A percentile compares a stretch with the other conserved stretches of the same genome.
phyloP scores from a whole-genome alignment of 2,329 filamentous ascomycete species.

The Drechmeria coniospora region DNA sequence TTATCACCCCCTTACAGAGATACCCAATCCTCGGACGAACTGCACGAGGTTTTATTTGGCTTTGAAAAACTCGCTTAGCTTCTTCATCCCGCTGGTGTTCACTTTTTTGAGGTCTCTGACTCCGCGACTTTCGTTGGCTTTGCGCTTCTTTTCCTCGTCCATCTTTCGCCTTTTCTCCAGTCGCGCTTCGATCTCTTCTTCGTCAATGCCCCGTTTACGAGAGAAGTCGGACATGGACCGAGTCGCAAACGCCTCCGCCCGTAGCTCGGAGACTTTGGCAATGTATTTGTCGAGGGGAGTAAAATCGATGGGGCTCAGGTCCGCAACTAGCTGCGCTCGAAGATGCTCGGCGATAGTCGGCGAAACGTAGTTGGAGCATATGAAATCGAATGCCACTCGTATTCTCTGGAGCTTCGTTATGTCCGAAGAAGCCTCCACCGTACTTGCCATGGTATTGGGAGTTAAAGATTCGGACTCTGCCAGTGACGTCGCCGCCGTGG shows the following conservation, averaged over 20 bases:
- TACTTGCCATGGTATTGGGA: constrained; percentile 20
- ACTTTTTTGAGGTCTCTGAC: constrained; percentile 78
- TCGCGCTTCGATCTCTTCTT: constrained; percentile 47
- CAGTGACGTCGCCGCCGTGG: constrained; percentile 30
- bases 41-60: constrained; percentile 33
- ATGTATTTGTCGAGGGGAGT: constrained; percentile 56
- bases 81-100: constrained; percentile 87
- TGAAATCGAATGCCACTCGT: constrained; percentile 47
- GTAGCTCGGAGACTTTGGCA: constrained; percentile 46
- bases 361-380: constrained; percentile 46
- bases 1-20: constrained; percentile 9
- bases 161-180: constrained; percentile 72
- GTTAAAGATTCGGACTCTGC: constrained; percentile 15
- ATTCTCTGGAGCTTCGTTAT: constrained; percentile 47
- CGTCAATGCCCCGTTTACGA: constrained; percentile 50
- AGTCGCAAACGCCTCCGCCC: constrained; percentile 54
- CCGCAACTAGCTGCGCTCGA: constrained; percentile 21
- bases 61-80: constrained; percentile 86
- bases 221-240: constrained; percentile 56
- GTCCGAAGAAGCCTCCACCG: constrained; percentile 30
- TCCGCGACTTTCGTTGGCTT: constrained; percentile 56
- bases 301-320: constrained; percentile 41
- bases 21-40: constrained; percentile 14
- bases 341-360: constrained; percentile 26
- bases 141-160: constrained; percentile 80